Percentiles rank a stretch among this genome's conserved stretches.
Conservation (phyloP, 495 filamentous ascomycete genomes). For the Aspergillus diversus region DNA sequence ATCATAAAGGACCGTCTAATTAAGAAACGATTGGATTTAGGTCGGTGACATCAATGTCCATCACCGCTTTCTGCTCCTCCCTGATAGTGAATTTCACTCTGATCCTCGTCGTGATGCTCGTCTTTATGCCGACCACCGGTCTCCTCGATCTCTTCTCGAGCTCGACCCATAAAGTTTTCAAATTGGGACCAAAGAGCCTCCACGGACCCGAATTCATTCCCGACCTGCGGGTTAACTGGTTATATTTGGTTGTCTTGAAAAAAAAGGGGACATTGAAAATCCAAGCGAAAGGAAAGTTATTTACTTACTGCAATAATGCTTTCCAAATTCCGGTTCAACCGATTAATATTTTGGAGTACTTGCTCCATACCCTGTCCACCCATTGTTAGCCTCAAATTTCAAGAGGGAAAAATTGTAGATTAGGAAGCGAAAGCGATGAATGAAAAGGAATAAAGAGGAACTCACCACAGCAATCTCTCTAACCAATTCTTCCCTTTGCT, state of each 20-base stretch:
- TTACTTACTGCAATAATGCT: slow-evolving; percentile 80
- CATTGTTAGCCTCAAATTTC: background rate
- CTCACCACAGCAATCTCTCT: slow-evolving; percentile 76
- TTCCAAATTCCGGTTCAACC: slow-evolving; percentile 88
- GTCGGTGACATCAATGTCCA: background rate
- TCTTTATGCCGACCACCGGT: slow-evolving; percentile 25
- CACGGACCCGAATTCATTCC: slow-evolving; percentile 95
- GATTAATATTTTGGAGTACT: slow-evolving; percentile 95
- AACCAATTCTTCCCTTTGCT: slow-evolving; percentile 77
- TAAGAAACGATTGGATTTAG: background rate
- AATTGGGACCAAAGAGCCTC: slow-evolving; percentile 97
- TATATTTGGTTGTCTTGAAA: background rate
- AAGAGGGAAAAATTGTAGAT: background rate
- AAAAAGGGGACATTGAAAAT: background rate
- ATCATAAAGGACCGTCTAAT: background rate
- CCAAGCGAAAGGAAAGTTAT: background rate
- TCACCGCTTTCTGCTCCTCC: slow-evolving; percentile 1
- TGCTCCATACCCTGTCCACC: slow-evolving; percentile 78
- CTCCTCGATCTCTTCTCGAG: slow-evolving; percentile 57
- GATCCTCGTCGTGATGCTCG: slow-evolving; percentile 21
- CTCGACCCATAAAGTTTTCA: slow-evolving; percentile 89
- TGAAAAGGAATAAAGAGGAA: slow-evolving; percentile 12
- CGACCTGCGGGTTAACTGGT: slow-evolving; percentile 59
- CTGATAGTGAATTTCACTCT: slow-evolving; percentile 25
- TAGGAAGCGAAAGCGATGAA: background rate